A percentile compares a stretch with the other conserved stretches of the same genome.
phyloP scores from a whole-genome alignment of 2,329 filamentous ascomycete genomes.

The Fusarium sp. region DNA sequence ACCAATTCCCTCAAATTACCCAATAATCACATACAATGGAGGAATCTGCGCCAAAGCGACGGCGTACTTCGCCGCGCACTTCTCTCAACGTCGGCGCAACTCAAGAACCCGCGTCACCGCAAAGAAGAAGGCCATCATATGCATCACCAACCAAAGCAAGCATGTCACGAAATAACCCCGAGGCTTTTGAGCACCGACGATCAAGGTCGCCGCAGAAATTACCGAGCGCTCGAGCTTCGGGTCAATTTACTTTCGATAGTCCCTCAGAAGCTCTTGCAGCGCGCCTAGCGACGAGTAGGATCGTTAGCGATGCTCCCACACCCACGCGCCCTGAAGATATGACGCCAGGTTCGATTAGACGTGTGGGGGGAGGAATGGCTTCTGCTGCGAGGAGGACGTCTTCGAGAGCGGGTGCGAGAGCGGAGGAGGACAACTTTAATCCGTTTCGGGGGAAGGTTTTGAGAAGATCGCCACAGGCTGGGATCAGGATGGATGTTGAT shows the following conservation, averaged over 20 bases:
- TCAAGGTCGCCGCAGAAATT: conserved; percentile 49
- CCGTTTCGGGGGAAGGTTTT: conserved; percentile 43
- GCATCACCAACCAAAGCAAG: conserved; percentile 73
- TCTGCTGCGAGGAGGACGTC: conserved; percentile 51
- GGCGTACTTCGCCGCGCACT: conserved; percentile 66
- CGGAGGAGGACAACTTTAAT: conserved; percentile 34
- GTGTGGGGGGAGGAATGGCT: conserved; percentile 44
- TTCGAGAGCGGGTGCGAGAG: conserved; percentile 57
- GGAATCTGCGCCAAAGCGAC: conserved; percentile 68
- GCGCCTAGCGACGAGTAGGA: conserved; percentile 41
- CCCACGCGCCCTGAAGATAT: conserved; percentile 21
- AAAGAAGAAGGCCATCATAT: conserved; percentile 61
- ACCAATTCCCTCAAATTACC: background rate
- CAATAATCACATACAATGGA: conserved; percentile 49
- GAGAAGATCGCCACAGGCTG: conserved; percentile 43
- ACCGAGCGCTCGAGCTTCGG: conserved; percentile 3
- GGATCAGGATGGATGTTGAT: conserved; percentile 26
- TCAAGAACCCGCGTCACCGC: conserved; percentile 42
- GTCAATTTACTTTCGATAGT: conserved; percentile 34
- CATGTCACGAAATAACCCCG: conserved; percentile 67
- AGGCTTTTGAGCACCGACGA: conserved; percentile 59
- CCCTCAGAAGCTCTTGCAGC: conserved; percentile 42
- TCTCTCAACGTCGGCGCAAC: conserved; percentile 30
- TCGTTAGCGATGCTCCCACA: conserved; percentile 35
- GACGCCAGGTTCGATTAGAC: conserved; percentile 22